These are phyloP conservation scores for Cercospora sp. DNA, from an alignment of 2,329 filamentous ascomycete species.

Conservation along the genomic window DNA sequence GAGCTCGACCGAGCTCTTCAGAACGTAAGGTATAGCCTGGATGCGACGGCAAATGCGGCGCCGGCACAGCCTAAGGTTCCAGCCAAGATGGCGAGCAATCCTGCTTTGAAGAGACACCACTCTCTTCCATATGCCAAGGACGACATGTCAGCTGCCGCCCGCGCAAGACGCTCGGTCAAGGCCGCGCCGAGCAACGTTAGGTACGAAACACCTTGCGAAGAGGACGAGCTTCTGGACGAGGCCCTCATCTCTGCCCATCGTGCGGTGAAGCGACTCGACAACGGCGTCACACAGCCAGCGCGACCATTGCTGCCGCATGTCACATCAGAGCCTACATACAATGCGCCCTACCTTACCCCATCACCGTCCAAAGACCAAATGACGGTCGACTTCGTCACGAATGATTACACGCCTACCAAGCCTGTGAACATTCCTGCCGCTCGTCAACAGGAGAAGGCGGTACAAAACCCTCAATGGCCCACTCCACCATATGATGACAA, in stretches of 20 bases:
- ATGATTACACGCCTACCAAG: slow-evolving; percentile 64
- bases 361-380: slow-evolving; percentile 82
- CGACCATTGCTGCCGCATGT: slow-evolving; percentile 60
- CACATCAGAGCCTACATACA: slow-evolving; percentile 61
- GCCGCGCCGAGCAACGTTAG: slow-evolving; percentile 64
- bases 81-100: slow-evolving; percentile 45
- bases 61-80: slow-evolving; percentile 38
- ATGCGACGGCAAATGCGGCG: slow-evolving; percentile 42
- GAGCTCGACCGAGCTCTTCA: slow-evolving; percentile 64
- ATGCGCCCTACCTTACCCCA: slow-evolving; percentile 62
- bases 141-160: slow-evolving; percentile 68
- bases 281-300: slow-evolving; percentile 40
- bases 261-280: slow-evolving; percentile 70
- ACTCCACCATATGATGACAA: slow-evolving; percentile 93
- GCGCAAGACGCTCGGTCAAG: slow-evolving; percentile 74
- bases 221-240: slow-evolving; percentile 93
- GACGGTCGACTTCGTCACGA: slow-evolving; percentile 68
- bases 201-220: slow-evolving; percentile 93
- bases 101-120: slow-evolving; percentile 52
- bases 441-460: slow-evolving; percentile 51
- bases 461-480: slow-evolving; percentile 73
- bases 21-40: slow-evolving; percentile 59
- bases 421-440: slow-evolving; percentile 68
- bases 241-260: slow-evolving; percentile 74
- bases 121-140: slow-evolving; percentile 46